Evolutionary conservation across 441 rosid species (phyloP), one percentile per base, ranked within the genome.

Genomic region (Arabidopsis hybrid): DNA sequence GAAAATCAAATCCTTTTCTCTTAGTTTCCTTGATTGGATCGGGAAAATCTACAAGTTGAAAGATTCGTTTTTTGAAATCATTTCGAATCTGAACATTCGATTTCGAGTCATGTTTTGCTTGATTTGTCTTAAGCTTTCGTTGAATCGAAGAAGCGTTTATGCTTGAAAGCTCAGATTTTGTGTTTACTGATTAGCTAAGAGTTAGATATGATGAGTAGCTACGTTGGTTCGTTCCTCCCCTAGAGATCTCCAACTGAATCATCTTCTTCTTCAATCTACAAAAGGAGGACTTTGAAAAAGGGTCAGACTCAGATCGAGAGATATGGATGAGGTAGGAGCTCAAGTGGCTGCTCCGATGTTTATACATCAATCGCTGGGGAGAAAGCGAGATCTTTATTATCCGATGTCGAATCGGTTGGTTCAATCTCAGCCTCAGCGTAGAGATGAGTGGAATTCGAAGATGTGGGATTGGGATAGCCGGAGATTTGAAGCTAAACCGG

Each of bases 381-480:
- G 74, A 59, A 93, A 93, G 76, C 91, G 98, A 10, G 82, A 86
- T 80, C 94, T 81, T 51, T 82, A 85, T 29, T 79, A 80, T 57
- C 90, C 82, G 49, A 64, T 79, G 29, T 67, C 79, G 12, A 78
- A 56, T 75, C 52, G 73, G 31, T 17, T 69, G 10, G 64, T 31
- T 45, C 79, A 60, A 13, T 18, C 70, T 60, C 65, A 62, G 62
- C 43, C 58, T 21, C 26, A 21, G 8, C 83, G 78, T 9, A 66
- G 72, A 46, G 88, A 81, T 31, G 82, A 85, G 79, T 93, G 98
- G 98, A 86, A 83, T 70, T 83, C 93, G 8, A 86, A 76, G 70
- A 77, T 84, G 40, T 93, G 98, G 98, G 82, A 84, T 63, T 93
- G 98, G 98, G 97, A 93, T 67, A 78, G 85, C 46, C 82, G 79